These are phyloP conservation scores for Crithidia brevicula DNA, from an alignment of 208 protist genomes.

Conservation along the genomic window DNA sequence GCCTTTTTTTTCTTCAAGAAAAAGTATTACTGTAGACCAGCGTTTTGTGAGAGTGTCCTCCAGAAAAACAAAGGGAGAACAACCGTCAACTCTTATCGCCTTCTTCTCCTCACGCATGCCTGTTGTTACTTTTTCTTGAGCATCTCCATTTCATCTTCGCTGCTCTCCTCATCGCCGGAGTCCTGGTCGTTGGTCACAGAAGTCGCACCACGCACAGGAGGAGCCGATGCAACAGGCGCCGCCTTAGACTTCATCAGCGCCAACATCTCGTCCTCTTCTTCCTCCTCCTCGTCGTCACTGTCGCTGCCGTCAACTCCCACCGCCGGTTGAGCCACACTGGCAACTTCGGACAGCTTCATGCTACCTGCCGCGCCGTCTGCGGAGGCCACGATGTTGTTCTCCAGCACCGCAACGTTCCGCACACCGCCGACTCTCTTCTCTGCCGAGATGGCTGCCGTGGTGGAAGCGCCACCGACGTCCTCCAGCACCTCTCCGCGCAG, in stretches of 20 bases:
- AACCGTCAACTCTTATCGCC: neutral
- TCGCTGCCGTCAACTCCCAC: slow-evolving; percentile 5
- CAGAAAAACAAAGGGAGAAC: neutral
- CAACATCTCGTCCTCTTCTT: slow-evolving; percentile 42
- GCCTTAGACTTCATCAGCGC: slow-evolving; percentile 24
- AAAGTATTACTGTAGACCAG: too few relatives aligned
- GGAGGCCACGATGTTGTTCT: slow-evolving; percentile 35
- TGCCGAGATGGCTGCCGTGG: too few relatives aligned
- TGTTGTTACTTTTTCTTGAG: slow-evolving; percentile 33
- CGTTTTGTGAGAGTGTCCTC: too few relatives aligned
- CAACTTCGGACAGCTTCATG: slow-evolving; percentile 17
- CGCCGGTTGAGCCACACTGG: neutral
- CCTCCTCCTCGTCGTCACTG: slow-evolving; percentile 9
- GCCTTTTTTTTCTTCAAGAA: too few relatives aligned
- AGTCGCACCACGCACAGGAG: neutral
- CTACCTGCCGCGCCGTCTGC: slow-evolving; percentile 4
- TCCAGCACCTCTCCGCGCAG: slow-evolving; percentile 17
- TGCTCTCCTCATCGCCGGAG: slow-evolving; percentile 32
- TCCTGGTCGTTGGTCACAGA: neutral
- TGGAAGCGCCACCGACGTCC: slow-evolving; percentile 29
- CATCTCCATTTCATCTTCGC: slow-evolving; percentile 54
- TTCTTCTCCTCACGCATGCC: too few relatives aligned
- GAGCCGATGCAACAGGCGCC: neutral
- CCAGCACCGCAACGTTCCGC: slow-evolving; percentile 20
- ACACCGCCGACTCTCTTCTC: slow-evolving; percentile 11